phyloP scores from a whole-genome alignment of 331 rosid genomes.

The Dryas integrifolia region DNA sequence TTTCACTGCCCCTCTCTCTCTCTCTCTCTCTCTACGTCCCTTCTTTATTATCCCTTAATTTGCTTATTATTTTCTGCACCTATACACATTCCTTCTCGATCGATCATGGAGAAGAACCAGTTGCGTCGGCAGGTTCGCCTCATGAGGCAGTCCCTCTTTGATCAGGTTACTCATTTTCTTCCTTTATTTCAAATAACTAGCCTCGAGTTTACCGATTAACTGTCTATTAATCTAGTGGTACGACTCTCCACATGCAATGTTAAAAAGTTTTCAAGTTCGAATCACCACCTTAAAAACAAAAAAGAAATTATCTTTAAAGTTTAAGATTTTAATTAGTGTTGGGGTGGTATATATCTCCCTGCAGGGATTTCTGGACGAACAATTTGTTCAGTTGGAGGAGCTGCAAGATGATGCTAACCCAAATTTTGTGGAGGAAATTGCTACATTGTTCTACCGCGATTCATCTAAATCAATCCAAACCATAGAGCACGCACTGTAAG shows the following conservation, averaged over 20 bases:
- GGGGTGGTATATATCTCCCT: neutral
- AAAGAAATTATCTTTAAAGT: too few relatives aligned
- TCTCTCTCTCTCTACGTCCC: neutral
- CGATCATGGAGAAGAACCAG: constrained; percentile 62
- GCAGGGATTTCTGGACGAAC: constrained; percentile 86
- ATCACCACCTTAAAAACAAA: too few relatives aligned
- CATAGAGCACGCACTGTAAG: constrained; percentile 75
- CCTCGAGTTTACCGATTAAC: too few relatives aligned
- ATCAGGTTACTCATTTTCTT: constrained; percentile 57
- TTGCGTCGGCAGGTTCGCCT: constrained; percentile 51
- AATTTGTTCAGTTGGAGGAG: constrained; percentile 80
- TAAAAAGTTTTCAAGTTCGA: too few relatives aligned
- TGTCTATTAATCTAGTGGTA: too few relatives aligned
- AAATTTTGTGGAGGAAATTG: constrained; percentile 88
- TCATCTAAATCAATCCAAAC: constrained; percentile 61
- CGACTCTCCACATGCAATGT: too few relatives aligned
- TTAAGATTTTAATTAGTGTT: too few relatives aligned
- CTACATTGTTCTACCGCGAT: constrained; percentile 70
- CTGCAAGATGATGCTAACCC: constrained; percentile 85
- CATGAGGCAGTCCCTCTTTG: constrained; percentile 82
- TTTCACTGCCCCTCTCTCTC: neutral
- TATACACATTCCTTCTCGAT: neutral
- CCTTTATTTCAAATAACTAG: neutral
- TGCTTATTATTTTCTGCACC: neutral
- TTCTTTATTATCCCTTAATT: neutral